These are phyloP conservation scores for Blastomyces emzantsi DNA, from an alignment of 2,329 filamentous ascomycete genomes.

Conservation along the genomic window DNA sequence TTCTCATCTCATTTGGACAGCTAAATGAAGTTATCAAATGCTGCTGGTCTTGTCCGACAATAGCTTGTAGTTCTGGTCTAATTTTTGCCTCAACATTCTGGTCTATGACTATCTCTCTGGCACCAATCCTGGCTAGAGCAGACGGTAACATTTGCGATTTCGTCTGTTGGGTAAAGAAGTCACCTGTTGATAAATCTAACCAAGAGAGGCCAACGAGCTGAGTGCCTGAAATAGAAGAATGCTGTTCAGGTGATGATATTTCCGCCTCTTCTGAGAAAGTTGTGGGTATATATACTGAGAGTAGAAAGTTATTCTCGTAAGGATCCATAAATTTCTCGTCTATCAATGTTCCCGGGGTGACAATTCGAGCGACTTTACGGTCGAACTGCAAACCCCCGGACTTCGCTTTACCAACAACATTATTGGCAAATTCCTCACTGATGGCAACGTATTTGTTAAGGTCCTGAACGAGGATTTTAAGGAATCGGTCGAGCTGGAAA, in stretches of 20 bases:
- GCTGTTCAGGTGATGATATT: conserved; percentile 18
- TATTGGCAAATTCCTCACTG: conserved; percentile 81
- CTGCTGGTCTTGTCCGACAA: conserved; percentile 67
- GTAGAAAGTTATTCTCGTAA: conserved; percentile 84
- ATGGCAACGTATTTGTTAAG: conserved; percentile 85
- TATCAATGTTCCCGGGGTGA: conserved; percentile 91
- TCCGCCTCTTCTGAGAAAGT: conserved; percentile 16
- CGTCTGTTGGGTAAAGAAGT: conserved; percentile 78
- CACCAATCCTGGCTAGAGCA: conserved; percentile 70
- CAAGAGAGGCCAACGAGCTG: conserved; percentile 69
- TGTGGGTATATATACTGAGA: conserved; percentile 61
- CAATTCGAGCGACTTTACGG: conserved; percentile 72
- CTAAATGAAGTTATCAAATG: conserved; percentile 61
- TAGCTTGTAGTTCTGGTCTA: conserved; percentile 53
- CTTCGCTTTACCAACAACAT: conserved; percentile 59
- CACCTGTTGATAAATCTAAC: conserved; percentile 90
- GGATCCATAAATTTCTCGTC: conserved; percentile 97
- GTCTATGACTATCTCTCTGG: conserved; percentile 76
- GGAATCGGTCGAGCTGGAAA: conserved; percentile 82
- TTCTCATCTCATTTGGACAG: conserved; percentile 35
- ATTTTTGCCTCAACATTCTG: conserved; percentile 50
- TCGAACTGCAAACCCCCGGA: conserved; percentile 74
- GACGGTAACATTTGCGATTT: conserved; percentile 65
- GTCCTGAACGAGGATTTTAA: conserved; percentile 89
- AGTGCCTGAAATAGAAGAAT: conserved; percentile 26